These are phyloP conservation scores for Croton setiger DNA, from an alignment of 441 rosid species.

Conservation along the genomic window DNA sequence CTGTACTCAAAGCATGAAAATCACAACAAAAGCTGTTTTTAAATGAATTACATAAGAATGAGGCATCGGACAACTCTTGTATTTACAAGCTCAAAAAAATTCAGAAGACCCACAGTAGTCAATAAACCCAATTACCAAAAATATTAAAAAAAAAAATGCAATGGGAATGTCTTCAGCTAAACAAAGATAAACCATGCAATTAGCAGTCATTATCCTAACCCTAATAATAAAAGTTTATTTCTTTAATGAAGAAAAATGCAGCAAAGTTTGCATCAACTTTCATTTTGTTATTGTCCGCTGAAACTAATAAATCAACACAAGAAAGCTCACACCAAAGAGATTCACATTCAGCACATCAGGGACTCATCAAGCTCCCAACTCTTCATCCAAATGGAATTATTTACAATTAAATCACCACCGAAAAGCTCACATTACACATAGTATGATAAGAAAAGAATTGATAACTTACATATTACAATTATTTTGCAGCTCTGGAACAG, in stretches of 20 bases:
- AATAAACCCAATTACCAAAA: background rate
- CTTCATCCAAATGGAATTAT: background rate
- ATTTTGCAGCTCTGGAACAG: conserved; percentile 82
- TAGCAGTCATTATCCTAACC: too few relatives aligned
- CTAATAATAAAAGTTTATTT: background rate
- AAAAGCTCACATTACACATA: background rate
- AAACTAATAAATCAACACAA: background rate
- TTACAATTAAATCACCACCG: background rate
- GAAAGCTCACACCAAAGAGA: background rate
- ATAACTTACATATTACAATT: conserved; percentile 80
- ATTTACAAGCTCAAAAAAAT: background rate
- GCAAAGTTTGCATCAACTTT: background rate
- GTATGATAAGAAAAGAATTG: background rate
- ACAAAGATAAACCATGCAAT: background rate
- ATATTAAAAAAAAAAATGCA: background rate
- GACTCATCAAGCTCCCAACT: background rate
- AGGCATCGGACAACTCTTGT: background rate
- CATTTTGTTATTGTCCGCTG: background rate
- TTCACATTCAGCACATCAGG: conserved; percentile 6
- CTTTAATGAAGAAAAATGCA: background rate
- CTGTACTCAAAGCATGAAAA: background rate
- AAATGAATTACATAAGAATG: background rate
- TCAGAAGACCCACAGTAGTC: background rate
- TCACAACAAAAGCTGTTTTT: background rate
- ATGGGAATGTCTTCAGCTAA: background rate